These are phyloP conservation scores for Limnanthes douglasii DNA, from an alignment of 345 rosid genomes.

Conservation along the genomic window DNA sequence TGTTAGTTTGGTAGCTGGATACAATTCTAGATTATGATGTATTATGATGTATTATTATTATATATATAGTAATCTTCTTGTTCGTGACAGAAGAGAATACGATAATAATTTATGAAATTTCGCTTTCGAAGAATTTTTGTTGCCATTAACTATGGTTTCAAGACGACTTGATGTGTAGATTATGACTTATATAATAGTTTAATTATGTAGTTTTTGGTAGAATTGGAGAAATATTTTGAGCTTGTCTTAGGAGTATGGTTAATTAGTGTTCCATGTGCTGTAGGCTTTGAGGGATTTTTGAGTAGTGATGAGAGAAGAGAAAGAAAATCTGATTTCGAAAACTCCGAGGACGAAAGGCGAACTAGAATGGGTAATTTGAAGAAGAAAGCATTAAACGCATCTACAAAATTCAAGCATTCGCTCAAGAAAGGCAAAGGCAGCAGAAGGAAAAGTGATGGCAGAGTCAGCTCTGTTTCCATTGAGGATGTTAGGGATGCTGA, in stretches of 20 bases:
- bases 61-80: too few relatives aligned
- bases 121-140: too few relatives aligned
- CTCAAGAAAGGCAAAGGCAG: conserved; percentile 64
- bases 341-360: conserved; percentile 95
- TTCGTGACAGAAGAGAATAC: too few relatives aligned
- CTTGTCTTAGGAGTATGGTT: neutral
- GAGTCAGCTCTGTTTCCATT: conserved; percentile 95
- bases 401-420: conserved; percentile 81
- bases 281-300: conserved; percentile 90
- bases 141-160: too few relatives aligned
- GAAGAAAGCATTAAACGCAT: conserved; percentile 89
- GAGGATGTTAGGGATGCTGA: conserved; percentile 91
- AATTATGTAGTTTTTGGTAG: too few relatives aligned
- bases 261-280: neutral
- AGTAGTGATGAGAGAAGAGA: conserved; percentile 91
- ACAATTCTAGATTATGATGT: too few relatives aligned
- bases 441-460: conserved; percentile 66
- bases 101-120: too few relatives aligned
- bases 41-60: too few relatives aligned
- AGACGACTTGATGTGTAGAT: too few relatives aligned
- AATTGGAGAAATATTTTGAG: too few relatives aligned
- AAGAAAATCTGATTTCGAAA: conserved; percentile 91
- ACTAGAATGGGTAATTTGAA: conserved; percentile 86
- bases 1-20: conserved; percentile 1
- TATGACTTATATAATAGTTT: too few relatives aligned